These are phyloP conservation scores for Aphanomyces astaci DNA, from an alignment of 352 stramenopile genomes.

Conservation along the genomic window DNA sequence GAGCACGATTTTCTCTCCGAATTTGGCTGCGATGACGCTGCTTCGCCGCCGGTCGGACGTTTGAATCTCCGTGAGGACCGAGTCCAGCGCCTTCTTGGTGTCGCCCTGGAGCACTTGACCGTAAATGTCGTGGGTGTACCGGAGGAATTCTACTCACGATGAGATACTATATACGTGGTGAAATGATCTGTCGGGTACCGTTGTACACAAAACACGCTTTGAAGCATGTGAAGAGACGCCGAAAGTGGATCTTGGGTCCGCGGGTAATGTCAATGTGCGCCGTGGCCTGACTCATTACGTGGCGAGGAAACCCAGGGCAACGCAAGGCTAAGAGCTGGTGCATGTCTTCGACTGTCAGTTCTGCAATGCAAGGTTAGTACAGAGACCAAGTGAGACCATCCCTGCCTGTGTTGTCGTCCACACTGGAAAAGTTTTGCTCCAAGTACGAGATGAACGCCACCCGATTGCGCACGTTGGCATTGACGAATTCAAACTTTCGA, in stretches of 20 bases:
- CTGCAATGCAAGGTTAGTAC: not conserved
- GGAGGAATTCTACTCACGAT: not conserved
- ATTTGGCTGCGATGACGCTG: slow-evolving; percentile 10
- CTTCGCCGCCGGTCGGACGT: not conserved
- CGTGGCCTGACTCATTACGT: not conserved
- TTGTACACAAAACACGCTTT: slow-evolving; percentile 17
- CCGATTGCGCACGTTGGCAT: slow-evolving; percentile 12
- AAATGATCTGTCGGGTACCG: not conserved
- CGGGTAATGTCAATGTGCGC: not conserved
- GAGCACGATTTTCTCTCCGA: slow-evolving; percentile 3
- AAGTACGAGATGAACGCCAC: not conserved
- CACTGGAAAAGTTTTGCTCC: not conserved
- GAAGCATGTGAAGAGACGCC: slow-evolving; percentile 12
- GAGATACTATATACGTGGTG: too few relatives aligned
- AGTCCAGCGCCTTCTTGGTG: slow-evolving; percentile 2
- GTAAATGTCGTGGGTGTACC: slow-evolving; percentile 9
- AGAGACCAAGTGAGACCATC: not conserved
- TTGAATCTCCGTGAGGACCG: not conserved
- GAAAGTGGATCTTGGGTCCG: not conserved
- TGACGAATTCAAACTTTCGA: slow-evolving; percentile 19
- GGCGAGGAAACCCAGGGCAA: not conserved
- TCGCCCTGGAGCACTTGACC: not conserved
- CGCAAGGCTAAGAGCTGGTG: not conserved
- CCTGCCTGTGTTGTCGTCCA: slow-evolving; percentile 5
- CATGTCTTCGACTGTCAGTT: slow-evolving; percentile 17